Conservation (phyloP, 495 filamentous ascomycete genomes). For the Trichoderma asperelloides region DNA sequence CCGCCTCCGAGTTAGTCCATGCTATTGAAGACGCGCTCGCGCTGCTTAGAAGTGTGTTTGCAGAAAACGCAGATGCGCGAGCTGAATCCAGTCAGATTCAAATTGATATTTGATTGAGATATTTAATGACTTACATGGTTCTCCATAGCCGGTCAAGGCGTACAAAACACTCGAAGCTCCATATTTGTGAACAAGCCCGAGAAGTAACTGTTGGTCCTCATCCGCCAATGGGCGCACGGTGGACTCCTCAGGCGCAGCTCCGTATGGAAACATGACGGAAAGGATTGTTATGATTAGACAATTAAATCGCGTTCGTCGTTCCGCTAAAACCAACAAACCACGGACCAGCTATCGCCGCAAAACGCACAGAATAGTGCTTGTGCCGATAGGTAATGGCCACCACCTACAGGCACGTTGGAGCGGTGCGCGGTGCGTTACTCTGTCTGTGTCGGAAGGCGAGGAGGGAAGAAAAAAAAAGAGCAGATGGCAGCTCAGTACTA, state of each 20-base stretch:
- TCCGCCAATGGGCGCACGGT: slow-evolving; percentile 8
- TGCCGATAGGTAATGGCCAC: neutral
- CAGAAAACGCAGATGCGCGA: slow-evolving; percentile 2
- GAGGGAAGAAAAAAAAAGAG: neutral
- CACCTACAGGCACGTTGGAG: neutral
- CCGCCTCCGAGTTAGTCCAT: slow-evolving; percentile 6
- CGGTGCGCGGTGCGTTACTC: neutral
- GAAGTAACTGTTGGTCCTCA: slow-evolving; percentile 9
- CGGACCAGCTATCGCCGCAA: neutral
- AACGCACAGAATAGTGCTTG: neutral
- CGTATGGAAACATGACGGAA: slow-evolving; percentile 5
- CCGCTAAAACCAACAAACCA: neutral
- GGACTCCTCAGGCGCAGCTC: slow-evolving; percentile 1
- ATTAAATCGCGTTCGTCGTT: neutral
- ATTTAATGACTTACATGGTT: neutral
- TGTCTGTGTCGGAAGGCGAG: neutral
- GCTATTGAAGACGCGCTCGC: slow-evolving; percentile 7
- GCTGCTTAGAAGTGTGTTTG: slow-evolving; percentile 8
- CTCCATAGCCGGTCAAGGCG: slow-evolving; percentile 9
- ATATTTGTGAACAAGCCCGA: slow-evolving; percentile 9
- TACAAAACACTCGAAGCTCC: slow-evolving; percentile 3
- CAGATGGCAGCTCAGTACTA: neutral
- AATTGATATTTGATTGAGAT: neutral
- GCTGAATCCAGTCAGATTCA: slow-evolving; percentile 5
- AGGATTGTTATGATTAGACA: neutral